Evolutionary conservation across 2,329 filamentous ascomycete genomes (phyloP).

Genomic region (Penicillium decumbens): DNA sequence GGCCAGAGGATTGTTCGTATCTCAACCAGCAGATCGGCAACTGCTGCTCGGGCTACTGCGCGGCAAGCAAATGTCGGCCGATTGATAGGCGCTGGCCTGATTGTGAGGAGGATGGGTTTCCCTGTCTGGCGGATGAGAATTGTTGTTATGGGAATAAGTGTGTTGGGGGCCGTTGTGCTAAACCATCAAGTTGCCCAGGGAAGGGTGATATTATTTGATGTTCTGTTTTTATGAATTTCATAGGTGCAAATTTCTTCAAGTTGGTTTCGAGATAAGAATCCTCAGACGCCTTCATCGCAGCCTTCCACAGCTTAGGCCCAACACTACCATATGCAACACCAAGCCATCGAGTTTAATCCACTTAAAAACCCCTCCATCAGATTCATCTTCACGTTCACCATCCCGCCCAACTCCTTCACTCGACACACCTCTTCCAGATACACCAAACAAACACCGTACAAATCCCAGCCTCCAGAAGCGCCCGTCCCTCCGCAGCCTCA

Average conservation of each 20-base stretch:
- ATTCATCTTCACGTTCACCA: slow-evolving; percentile 48
- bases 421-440: slow-evolving; percentile 38
- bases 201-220: background rate
- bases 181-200: background rate
- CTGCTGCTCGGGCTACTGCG: slow-evolving; percentile 31
- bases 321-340: slow-evolving; percentile 55
- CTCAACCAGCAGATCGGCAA: slow-evolving; percentile 15
- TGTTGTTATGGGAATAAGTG: slow-evolving; percentile 30
- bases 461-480: slow-evolving; percentile 56
- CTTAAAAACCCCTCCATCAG: slow-evolving; percentile 39
- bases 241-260: background rate
- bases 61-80: slow-evolving; percentile 27
- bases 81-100: slow-evolving; percentile 27
- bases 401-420: slow-evolving; percentile 51
- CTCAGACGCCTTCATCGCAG: slow-evolving; percentile 35
- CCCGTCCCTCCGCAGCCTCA: slow-evolving; percentile 40
- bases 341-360: slow-evolving; percentile 44
- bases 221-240: too few relatives aligned
- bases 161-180: slow-evolving; percentile 23
- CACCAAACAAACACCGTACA: slow-evolving; percentile 59
- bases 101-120: slow-evolving; percentile 26
- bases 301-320: slow-evolving; percentile 47
- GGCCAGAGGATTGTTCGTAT: background rate
- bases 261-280: background rate
- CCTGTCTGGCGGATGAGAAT: slow-evolving; percentile 24